phyloP scores from a whole-genome alignment of 2,329 filamentous ascomycete species.

The Geoglossum cookeanum region DNA sequence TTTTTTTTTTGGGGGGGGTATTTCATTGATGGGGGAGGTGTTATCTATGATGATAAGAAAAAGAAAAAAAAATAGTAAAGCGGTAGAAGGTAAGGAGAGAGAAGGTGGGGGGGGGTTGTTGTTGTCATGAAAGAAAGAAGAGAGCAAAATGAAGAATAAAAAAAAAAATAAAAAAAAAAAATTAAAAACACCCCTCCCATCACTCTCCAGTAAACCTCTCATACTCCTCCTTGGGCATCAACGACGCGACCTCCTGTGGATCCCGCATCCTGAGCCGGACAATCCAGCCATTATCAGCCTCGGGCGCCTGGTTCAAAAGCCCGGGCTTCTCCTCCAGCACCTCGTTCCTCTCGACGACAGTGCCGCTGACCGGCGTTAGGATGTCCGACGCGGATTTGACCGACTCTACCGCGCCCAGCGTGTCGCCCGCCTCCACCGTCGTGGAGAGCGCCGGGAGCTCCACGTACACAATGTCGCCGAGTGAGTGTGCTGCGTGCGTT shows the following conservation, averaged over 20 bases:
- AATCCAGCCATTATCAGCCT: conserved; percentile 73
- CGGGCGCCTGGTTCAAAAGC: conserved; percentile 76
- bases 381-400: conserved; percentile 98
- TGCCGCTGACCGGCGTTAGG: conserved; percentile 68
- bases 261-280: conserved; percentile 61
- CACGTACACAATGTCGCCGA: conserved; percentile 94
- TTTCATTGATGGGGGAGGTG: no score
- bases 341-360: conserved; percentile 53
- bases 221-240: conserved; percentile 68
- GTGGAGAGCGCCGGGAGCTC: conserved; percentile 63
- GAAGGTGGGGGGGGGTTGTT: no score
- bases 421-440: conserved; percentile 55
- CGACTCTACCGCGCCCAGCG: conserved; percentile 88
- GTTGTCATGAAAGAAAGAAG: not conserved
- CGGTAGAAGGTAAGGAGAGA: not conserved
- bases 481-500: conserved; percentile 72
- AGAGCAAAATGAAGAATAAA: not conserved
- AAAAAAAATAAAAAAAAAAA: no score
- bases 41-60: no score
- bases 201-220: conserved; percentile 47
- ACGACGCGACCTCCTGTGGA: conserved; percentile 45
- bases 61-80: no score
- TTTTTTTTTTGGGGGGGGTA: no score
- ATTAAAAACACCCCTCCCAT: not conserved
- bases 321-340: conserved; percentile 67